Evolutionary conservation across 768 basidiomycete genomes (phyloP).

Genomic region (Boletus edulis): DNA sequence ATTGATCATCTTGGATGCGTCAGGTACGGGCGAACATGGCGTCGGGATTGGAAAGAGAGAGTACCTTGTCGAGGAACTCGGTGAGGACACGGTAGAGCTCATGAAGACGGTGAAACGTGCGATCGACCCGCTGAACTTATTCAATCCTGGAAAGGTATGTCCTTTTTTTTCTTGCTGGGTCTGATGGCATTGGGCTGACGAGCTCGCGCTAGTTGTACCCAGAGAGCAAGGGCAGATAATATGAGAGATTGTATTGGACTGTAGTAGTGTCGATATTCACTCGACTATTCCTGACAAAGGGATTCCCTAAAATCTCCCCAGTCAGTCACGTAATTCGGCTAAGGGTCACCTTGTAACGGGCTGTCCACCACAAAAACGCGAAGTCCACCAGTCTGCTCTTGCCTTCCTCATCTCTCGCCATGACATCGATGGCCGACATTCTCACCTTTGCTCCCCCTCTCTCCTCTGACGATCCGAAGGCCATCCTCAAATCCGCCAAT

Average conservation of each 20-base stretch:
- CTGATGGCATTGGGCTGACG: neutral
- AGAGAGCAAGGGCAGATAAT: constrained; percentile 3
- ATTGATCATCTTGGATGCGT: neutral
- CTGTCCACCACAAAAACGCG: no score
- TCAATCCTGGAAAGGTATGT: constrained; percentile 80
- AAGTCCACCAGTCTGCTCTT: no score
- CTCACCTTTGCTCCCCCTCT: no score
- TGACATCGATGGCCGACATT: no score
- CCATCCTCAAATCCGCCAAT: no score
- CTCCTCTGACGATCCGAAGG: no score
- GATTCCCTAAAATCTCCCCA: no score
- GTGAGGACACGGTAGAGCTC: constrained; percentile 73
- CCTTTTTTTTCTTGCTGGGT: neutral
- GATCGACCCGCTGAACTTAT: constrained; percentile 75
- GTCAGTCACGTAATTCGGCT: no score
- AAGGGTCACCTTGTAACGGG: no score
- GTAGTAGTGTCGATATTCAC: no score
- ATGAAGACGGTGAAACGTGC: constrained; percentile 84
- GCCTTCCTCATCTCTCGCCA: no score
- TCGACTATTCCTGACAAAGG: no score
- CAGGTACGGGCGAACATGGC: constrained; percentile 85
- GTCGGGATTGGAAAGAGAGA: constrained; percentile 85
- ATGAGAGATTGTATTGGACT: neutral
- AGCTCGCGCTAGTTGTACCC: constrained; percentile 17
- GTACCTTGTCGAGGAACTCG: constrained; percentile 82